These are phyloP conservation scores for Pyrrhoderma lamaoense DNA, from an alignment of 1,284 basidiomycete species.

Conservation along the genomic window DNA sequence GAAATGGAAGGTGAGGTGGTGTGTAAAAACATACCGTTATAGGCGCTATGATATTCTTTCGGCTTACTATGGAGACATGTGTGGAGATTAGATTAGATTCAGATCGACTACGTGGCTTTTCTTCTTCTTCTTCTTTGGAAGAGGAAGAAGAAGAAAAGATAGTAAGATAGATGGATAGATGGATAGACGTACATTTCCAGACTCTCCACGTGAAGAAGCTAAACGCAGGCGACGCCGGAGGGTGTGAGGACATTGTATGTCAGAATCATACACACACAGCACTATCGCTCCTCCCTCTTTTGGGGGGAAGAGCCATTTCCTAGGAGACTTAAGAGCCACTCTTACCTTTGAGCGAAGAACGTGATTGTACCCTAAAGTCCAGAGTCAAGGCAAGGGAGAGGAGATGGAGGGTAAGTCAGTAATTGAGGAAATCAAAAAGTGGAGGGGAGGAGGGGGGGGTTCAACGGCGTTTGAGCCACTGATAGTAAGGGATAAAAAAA, in stretches of 20 bases:
- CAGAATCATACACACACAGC: neutral
- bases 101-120: neutral
- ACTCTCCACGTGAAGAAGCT: conserved; percentile 17
- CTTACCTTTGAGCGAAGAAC: conserved; percentile 15
- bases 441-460: too few species aligned
- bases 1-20: too few species aligned
- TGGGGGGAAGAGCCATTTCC: too few species aligned
- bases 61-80: conserved; percentile 6
- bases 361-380: conserved; percentile 12
- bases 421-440: too few species aligned
- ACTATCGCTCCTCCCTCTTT: too few species aligned
- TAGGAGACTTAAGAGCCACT: too few species aligned
- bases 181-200: conserved; percentile 11
- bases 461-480: too few species aligned
- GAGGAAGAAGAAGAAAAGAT: too few species aligned
- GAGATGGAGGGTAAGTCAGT: too few species aligned
- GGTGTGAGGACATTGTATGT: neutral
- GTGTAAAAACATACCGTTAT: conserved; percentile 9
- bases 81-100: neutral
- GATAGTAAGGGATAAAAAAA: too few species aligned
- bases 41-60: conserved; percentile 6
- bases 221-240: neutral
- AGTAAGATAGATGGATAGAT: too few species aligned
- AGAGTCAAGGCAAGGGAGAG: neutral
- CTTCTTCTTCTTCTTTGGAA: too few species aligned